phyloP scores from a whole-genome alignment of 2,329 filamentous ascomycete species.

The Thelonectria rubi region DNA sequence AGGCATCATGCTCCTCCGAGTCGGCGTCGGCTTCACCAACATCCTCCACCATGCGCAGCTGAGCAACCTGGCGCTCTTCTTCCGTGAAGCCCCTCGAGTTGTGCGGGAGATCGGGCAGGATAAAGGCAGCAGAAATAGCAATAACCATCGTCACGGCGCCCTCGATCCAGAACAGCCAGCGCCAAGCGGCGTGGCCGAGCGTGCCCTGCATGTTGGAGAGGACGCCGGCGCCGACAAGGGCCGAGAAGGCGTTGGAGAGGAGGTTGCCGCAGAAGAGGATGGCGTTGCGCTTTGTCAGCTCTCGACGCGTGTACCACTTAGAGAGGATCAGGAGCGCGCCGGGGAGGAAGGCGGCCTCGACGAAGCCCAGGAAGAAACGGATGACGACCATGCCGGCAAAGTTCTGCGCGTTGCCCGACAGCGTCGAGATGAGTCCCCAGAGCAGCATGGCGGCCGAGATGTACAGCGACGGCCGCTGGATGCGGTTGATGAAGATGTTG shows the following conservation, averaged over 20 bases:
- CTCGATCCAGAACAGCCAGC: slow-evolving; percentile 70
- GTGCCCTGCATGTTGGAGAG: slow-evolving; percentile 66
- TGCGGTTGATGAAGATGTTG: slow-evolving; percentile 66
- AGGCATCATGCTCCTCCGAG: slow-evolving; percentile 57
- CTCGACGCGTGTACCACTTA: slow-evolving; percentile 72
- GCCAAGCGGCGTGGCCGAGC: slow-evolving; percentile 64
- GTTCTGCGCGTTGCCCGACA: slow-evolving; percentile 61
- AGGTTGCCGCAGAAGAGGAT: slow-evolving; percentile 68
- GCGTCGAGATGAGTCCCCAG: slow-evolving; percentile 69
- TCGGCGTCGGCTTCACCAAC: slow-evolving; percentile 65
- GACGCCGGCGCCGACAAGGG: slow-evolving; percentile 67
- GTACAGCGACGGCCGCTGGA: slow-evolving; percentile 61
- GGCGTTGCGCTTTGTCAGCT: slow-evolving; percentile 63
- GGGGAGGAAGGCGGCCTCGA: slow-evolving; percentile 72
- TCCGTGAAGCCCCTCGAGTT: slow-evolving; percentile 67
- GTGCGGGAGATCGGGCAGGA: slow-evolving; percentile 64
- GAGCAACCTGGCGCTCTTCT: slow-evolving; percentile 64
- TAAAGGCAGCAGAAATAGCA: slow-evolving; percentile 56
- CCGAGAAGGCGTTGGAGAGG: slow-evolving; percentile 68
- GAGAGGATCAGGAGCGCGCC: slow-evolving; percentile 70
- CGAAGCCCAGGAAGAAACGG: slow-evolving; percentile 68
- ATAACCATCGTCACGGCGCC: slow-evolving; percentile 61
- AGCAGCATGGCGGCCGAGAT: slow-evolving; percentile 62
- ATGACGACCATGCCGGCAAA: slow-evolving; percentile 64
- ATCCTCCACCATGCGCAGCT: slow-evolving; percentile 65